A percentile compares a stretch with the other conserved stretches of the same genome.
These are phyloP conservation scores for Ophiorrhiza pumila DNA, from an alignment of 257 asterid genomes.

Conservation along the genomic window DNA sequence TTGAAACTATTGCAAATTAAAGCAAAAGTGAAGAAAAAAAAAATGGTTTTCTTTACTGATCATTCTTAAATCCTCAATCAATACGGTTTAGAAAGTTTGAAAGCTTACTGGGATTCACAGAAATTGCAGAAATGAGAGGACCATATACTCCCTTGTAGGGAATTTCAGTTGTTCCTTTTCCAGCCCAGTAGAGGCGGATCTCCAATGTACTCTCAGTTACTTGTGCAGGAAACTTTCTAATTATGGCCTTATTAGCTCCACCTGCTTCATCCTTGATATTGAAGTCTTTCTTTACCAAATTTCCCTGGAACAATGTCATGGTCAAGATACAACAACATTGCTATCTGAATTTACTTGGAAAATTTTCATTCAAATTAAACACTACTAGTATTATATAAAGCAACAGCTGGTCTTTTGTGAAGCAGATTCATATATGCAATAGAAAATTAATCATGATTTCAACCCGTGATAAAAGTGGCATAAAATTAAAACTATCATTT, in stretches of 20 bases:
- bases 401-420: no score
- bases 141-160: conserved; percentile 81
- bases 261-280: conserved; percentile 70
- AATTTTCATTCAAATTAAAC: not conserved
- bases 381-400: not conserved
- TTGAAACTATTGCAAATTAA: no score
- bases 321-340: no score
- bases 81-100: conserved; percentile 9
- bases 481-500: no score
- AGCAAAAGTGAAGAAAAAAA: no score
- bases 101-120: conserved; percentile 57
- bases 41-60: no score
- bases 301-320: conserved; percentile 59
- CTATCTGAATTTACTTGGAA: no score
- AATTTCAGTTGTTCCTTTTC: conserved; percentile 72
- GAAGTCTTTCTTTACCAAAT: conserved; percentile 57
- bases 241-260: conserved; percentile 57
- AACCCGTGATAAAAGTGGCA: no score
- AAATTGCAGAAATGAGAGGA: conserved; percentile 85
- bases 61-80: not conserved
- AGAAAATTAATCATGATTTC: no score
- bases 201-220: conserved; percentile 54
- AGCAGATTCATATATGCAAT: no score
- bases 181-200: conserved; percentile 83
- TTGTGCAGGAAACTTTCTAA: conserved; percentile 37